A percentile compares a stretch with the other conserved stretches of the same genome.
phyloP scores from a whole-genome alignment of 2,329 filamentous ascomycete genomes.

The Beauveria pseudobassiana region DNA sequence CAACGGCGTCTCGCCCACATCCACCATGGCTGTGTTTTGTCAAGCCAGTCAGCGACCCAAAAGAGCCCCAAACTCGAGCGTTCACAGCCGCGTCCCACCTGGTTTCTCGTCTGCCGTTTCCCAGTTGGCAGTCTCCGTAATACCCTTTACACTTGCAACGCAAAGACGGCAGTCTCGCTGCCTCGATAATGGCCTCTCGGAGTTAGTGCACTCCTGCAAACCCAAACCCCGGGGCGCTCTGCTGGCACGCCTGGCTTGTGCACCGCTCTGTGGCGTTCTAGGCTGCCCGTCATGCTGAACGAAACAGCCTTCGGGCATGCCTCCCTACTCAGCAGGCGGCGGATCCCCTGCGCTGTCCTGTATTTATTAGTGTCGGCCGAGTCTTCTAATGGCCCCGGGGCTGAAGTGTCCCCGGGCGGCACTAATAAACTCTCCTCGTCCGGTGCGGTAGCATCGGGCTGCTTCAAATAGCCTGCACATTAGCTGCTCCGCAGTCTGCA shows the following conservation, averaged over 20 bases:
- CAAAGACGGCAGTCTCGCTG: neutral
- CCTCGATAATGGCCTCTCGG: neutral
- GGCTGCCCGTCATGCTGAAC: slow-evolving; percentile 2
- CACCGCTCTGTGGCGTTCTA: neutral
- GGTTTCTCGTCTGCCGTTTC: neutral
- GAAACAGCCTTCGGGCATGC: neutral
- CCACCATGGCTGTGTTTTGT: neutral
- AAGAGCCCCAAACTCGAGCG: neutral
- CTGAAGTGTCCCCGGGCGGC: neutral
- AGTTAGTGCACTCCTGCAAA: neutral
- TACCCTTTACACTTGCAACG: neutral
- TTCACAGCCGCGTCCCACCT: neutral
- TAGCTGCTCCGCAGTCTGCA: neutral
- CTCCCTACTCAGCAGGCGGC: neutral
- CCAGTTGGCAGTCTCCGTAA: too few relatives aligned
- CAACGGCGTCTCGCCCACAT: neutral
- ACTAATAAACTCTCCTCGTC: neutral
- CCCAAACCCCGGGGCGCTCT: neutral
- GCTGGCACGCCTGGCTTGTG: neutral
- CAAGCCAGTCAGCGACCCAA: slow-evolving; percentile 5
- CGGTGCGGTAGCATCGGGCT: neutral
- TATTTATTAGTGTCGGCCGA: slow-evolving; percentile 7
- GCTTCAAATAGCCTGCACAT: neutral
- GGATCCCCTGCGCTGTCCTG: neutral
- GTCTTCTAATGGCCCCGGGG: neutral